phyloP scores from a whole-genome alignment of 139 green algal species.

The Coelastrella sp. region DNA sequence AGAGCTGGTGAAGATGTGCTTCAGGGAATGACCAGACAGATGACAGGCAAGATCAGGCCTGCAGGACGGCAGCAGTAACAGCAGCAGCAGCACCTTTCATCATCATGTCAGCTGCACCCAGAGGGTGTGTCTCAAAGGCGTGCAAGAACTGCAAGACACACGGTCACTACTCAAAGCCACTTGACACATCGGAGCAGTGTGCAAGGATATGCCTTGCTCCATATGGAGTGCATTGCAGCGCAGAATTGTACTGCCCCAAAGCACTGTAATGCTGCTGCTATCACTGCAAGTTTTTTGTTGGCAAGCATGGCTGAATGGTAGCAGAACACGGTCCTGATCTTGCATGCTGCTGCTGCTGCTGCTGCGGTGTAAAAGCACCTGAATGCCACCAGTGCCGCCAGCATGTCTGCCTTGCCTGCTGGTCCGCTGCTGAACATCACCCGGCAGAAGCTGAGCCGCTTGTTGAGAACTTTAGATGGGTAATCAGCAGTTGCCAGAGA shows the following conservation, averaged over 20 bases:
- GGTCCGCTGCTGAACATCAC: neutral
- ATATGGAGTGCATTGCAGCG: too few relatives aligned
- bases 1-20: neutral
- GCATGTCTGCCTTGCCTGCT: neutral
- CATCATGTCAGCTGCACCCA: neutral
- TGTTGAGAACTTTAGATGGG: slow-evolving; percentile 11
- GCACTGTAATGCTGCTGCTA: too few relatives aligned
- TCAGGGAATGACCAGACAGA: neutral
- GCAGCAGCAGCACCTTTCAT: neutral
- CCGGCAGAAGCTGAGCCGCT: slow-evolving; percentile 33
- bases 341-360: too few relatives aligned
- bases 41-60: neutral
- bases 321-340: neutral
- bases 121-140: too few relatives aligned
- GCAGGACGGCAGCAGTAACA: neutral
- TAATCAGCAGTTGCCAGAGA: neutral
- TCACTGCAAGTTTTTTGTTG: too few relatives aligned
- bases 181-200: too few relatives aligned
- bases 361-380: neutral
- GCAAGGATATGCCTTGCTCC: too few relatives aligned
- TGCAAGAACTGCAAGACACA: too few relatives aligned
- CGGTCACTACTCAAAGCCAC: too few relatives aligned
- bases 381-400: slow-evolving; percentile 1
- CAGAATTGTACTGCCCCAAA: too few relatives aligned
- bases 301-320: neutral